Evolutionary conservation across 129 eudicot genomes (phyloP).

Genomic region (Arctium lappa): DNA sequence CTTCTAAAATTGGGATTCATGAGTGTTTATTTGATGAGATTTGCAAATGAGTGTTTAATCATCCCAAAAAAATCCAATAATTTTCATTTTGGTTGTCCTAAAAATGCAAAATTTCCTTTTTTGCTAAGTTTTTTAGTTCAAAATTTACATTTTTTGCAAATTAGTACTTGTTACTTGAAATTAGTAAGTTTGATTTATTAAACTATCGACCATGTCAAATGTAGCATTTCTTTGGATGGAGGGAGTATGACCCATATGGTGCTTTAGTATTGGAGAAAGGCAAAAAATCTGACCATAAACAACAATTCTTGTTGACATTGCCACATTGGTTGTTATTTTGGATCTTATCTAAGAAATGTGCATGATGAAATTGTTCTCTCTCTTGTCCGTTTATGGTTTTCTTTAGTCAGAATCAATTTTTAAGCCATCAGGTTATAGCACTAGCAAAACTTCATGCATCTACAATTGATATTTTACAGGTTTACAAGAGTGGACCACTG

Average conservation of each 20-base stretch:
- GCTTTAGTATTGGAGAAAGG: not conserved
- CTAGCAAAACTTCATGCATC: not conserved
- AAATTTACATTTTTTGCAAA: not conserved
- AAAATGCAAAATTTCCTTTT: not conserved
- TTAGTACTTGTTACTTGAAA: not conserved
- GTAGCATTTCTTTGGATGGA: not conserved
- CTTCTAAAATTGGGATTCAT: not conserved
- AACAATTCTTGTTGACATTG: not conserved
- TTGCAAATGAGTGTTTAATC: not conserved
- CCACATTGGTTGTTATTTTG: not conserved
- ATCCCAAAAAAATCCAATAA: not conserved
- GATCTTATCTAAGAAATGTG: slow-evolving; percentile 4
- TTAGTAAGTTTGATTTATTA: not conserved
- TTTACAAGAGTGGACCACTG: slow-evolving; percentile 83
- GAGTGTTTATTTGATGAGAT: not conserved
- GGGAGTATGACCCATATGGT: not conserved
- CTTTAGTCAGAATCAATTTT: not conserved
- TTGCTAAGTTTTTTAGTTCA: not conserved
- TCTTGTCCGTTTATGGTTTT: not conserved
- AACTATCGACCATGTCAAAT: not conserved
- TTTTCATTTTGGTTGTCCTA: not conserved
- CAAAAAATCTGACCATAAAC: not conserved
- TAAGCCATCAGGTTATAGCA: not conserved
- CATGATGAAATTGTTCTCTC: not conserved
- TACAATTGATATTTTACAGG: slow-evolving; percentile 46